phyloP scores from a whole-genome alignment of 257 asterid genomes.

The Galeopsis tetrahit region DNA sequence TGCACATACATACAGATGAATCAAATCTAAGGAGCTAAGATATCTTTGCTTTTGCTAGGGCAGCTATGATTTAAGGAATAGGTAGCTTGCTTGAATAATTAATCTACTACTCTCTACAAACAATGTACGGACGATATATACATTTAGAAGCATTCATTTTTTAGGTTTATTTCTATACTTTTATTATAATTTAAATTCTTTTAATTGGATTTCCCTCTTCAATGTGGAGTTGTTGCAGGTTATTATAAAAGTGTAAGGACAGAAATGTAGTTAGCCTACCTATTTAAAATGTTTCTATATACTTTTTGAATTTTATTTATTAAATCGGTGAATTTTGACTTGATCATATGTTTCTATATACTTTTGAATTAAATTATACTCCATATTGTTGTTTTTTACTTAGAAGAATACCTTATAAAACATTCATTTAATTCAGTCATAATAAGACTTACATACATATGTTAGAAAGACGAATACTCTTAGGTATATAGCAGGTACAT shows the following conservation, averaged over 20 bases:
- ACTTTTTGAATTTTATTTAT: neutral
- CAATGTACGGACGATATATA: neutral
- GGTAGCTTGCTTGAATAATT: slow-evolving; percentile 6
- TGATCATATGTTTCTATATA: neutral
- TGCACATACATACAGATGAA: neutral
- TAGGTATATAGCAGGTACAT: no score
- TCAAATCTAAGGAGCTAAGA: neutral
- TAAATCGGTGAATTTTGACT: neutral
- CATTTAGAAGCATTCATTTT: neutral
- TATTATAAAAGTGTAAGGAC: neutral
- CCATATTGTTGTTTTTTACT: no score
- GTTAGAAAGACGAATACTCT: no score
- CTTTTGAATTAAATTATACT: neutral
- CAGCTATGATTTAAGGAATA: neutral
- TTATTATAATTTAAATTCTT: neutral
- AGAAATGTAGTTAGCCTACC: neutral
- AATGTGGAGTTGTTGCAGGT: neutral
- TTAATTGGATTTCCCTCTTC: neutral
- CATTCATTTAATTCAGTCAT: no score
- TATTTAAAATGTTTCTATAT: no score
- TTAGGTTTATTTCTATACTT: neutral
- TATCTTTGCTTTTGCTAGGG: slow-evolving; percentile 4
- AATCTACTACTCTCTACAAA: neutral
- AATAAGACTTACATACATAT: no score
- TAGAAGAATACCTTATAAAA: no score